Evolutionary conservation across 2,329 filamentous ascomycete genomes (phyloP).

Genomic region (Aspergillus thermomutatus): DNA sequence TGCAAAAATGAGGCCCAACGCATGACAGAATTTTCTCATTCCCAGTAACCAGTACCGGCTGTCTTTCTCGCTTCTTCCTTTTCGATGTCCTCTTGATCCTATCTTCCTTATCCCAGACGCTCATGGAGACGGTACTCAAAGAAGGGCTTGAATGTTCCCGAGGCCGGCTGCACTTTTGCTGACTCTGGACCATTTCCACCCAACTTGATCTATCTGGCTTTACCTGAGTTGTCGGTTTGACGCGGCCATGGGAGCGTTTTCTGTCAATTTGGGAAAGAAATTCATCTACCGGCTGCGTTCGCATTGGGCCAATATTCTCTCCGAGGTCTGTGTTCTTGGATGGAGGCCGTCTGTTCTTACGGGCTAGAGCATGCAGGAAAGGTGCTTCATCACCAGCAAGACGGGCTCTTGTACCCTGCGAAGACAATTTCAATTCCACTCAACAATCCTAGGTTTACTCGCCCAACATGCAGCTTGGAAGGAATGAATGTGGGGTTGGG

Average conservation of each 20-base stretch:
- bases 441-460: conserved; percentile 1
- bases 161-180: background rate
- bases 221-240: background rate
- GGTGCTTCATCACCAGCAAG: background rate
- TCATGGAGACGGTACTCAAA: background rate
- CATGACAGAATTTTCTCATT: background rate
- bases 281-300: background rate
- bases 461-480: conserved; percentile 12
- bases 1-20: conserved; percentile 18
- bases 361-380: background rate
- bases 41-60: background rate
- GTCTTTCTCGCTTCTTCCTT: background rate
- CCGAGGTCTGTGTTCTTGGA: background rate
- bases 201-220: background rate
- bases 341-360: background rate
- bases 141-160: background rate
- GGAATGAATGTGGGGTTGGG: conserved; percentile 21
- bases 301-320: background rate
- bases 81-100: background rate
- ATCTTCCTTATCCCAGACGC: background rate
- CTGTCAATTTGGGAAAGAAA: background rate
- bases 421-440: conserved; percentile 5
- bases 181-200: background rate
- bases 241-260: background rate
- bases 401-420: background rate